Conservation (phyloP, 176 grass and related monocot genomes). For the Lolium rigidum region DNA sequence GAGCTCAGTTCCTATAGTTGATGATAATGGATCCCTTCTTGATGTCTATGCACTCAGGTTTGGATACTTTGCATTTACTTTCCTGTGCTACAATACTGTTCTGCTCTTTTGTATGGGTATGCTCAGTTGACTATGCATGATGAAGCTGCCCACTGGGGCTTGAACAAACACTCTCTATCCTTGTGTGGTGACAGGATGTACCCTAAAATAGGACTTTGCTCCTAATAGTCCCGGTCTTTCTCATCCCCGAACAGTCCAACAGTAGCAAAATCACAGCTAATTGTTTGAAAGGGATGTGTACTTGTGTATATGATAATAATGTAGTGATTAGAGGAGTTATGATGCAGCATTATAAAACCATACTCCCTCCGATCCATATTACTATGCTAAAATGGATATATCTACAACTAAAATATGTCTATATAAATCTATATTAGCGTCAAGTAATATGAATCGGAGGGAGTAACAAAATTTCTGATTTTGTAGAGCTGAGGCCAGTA, state of each 20-base stretch:
- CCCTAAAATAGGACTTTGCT: background rate
- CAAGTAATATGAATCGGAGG: too few species aligned
- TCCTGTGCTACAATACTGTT: constrained; percentile 6
- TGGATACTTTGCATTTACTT: constrained; percentile 38
- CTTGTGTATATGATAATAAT: constrained; percentile 23
- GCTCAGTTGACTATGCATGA: constrained; percentile 13
- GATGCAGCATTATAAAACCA: constrained; percentile 6
- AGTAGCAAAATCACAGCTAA: background rate
- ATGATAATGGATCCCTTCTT: constrained; percentile 57
- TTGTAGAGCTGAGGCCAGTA: background rate
- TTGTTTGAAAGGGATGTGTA: background rate
- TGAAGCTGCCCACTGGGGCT: background rate
- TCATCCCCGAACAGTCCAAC: background rate
- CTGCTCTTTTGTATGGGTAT: constrained; percentile 23
- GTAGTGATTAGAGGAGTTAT: constrained; percentile 25
- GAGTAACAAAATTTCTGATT: background rate
- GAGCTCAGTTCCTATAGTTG: constrained; percentile 73
- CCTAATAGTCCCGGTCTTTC: background rate
- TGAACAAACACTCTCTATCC: background rate
- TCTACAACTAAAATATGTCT: too few species aligned
- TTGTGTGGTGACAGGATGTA: constrained; percentile 18
- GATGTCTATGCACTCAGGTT: constrained; percentile 72
- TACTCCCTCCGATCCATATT: background rate
- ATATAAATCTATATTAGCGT: too few species aligned
- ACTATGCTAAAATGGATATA: too few species aligned